Evolutionary conservation across 2,329 filamentous ascomycete genomes (phyloP), one percentile per base, ranked within the genome.

Genomic region (Oidium heveae): DNA sequence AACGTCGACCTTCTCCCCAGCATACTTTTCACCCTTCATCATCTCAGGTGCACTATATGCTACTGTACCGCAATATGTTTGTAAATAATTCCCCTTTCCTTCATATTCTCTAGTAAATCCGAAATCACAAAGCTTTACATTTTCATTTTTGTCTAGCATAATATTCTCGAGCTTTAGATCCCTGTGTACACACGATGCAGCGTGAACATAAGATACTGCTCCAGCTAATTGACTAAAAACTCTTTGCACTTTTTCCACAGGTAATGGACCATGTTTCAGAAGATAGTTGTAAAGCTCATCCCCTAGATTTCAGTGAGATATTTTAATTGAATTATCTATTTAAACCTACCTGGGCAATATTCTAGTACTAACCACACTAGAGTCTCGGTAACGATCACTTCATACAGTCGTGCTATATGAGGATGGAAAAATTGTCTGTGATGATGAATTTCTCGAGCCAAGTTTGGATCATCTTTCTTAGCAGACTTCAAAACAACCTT

Each of bases 11-110:
- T 95, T 96, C 70, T 95, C 87, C 28, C 87, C 89, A 0, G 88
- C 91, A 65, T 98, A 98, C 67, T 94, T 96, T 67, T 98, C 91
- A 41, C 88, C 91, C 67, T 91, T 94, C 43, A 98, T 74, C 91
- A 98, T 98, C 68, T 98, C 91, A 1, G 91, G 91, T 2, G 91
- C 91, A 55, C 87, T 94, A 68, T 98, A 98, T 70, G 89, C 96
- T 58, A 98, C 82, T 0, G 91, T 98, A 5, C 91, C 91, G 66
- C 91, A 98, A 68, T 94, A 98, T 1, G 91, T 98, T 68, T 96
- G 89, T 55, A 98, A 70, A 64, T 96, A 89, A 66, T 88, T 96
- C 33, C 86, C 78, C 62, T 93, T 87, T 57, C 89, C 89, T 68
- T 95, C 87, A 67, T 98, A 98, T 69, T 98, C 91, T 60, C 91